Conservation (phyloP, 345 rosid species). For the Turnera subulata region DNA sequence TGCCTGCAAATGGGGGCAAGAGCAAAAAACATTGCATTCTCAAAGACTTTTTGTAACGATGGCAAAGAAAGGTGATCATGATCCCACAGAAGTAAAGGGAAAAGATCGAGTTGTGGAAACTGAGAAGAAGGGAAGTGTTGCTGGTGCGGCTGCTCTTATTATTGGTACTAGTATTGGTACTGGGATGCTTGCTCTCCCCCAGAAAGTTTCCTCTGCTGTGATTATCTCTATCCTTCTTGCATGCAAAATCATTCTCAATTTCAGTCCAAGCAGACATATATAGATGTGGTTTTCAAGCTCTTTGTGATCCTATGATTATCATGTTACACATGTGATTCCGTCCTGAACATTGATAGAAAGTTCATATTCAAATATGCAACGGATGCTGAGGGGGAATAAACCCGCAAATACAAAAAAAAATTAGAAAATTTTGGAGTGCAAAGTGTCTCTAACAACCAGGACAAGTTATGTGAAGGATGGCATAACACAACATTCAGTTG, state of each 20-base stretch:
- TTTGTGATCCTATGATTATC: too few relatives aligned
- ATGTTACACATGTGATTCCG: too few relatives aligned
- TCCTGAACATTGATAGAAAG: too few relatives aligned
- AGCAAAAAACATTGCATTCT: slow-evolving; percentile 8
- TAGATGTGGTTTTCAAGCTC: background rate
- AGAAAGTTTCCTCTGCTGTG: slow-evolving; percentile 62
- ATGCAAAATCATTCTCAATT: background rate
- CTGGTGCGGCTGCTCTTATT: slow-evolving; percentile 56
- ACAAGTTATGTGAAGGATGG: too few relatives aligned
- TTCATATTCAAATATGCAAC: too few relatives aligned
- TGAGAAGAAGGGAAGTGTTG: slow-evolving; percentile 43
- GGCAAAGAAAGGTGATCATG: slow-evolving; percentile 25
- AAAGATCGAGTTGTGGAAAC: background rate
- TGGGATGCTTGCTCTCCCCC: slow-evolving; percentile 59
- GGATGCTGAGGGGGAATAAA: background rate
- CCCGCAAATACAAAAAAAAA: background rate
- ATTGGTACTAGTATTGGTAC: slow-evolving; percentile 63
- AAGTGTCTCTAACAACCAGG: too few relatives aligned
- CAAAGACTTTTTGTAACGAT: slow-evolving; percentile 6
- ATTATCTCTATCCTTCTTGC: slow-evolving; percentile 1
- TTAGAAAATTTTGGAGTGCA: too few relatives aligned
- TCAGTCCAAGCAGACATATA: background rate
- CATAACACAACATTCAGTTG: too few relatives aligned
- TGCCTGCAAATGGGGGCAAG: slow-evolving; percentile 25
- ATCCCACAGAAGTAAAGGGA: slow-evolving; percentile 2